phyloP scores from a whole-genome alignment of 2,329 filamentous ascomycete species.

The Aspergillus sp. region DNA sequence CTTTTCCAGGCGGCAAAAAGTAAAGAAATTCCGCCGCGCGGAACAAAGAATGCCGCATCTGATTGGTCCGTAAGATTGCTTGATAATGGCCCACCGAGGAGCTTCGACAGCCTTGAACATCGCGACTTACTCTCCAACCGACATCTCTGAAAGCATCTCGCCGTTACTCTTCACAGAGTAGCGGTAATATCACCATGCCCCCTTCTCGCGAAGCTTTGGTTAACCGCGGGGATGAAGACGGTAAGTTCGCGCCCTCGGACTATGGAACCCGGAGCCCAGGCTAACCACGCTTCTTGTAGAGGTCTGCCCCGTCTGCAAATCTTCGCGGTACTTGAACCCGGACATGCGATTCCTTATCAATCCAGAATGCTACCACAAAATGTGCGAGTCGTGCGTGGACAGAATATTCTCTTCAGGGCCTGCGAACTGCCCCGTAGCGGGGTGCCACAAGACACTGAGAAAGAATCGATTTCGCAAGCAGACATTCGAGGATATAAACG shows the following conservation, averaged over 20 bases:
- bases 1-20: slow-evolving; percentile 17
- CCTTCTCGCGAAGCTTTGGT: slow-evolving; percentile 31
- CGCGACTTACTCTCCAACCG: slow-evolving; percentile 1
- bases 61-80: slow-evolving; percentile 28
- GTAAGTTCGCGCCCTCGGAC: slow-evolving; percentile 22
- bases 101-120: neutral
- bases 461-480: slow-evolving; percentile 81
- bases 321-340: slow-evolving; percentile 89
- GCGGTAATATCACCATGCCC: slow-evolving; percentile 27
- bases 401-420: slow-evolving; percentile 91
- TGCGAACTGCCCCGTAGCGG: slow-evolving; percentile 86
- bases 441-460: slow-evolving; percentile 82
- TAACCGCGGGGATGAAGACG: slow-evolving; percentile 44
- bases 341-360: slow-evolving; percentile 96
- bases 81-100: slow-evolving; percentile 7
- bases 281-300: slow-evolving; percentile 49
- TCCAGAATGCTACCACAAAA: slow-evolving; percentile 97
- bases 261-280: neutral
- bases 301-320: slow-evolving; percentile 96
- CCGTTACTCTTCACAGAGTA: neutral
- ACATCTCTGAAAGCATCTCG: slow-evolving; percentile 6
- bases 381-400: slow-evolving; percentile 95
- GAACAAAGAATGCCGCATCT: slow-evolving; percentile 14
- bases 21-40: slow-evolving; percentile 19
- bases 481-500: slow-evolving; percentile 82